Percentiles rank a stretch among this genome's conserved stretches.
phyloP scores from a whole-genome alignment of 164 flowering plant genomes.

The Echeveria elegans region DNA sequence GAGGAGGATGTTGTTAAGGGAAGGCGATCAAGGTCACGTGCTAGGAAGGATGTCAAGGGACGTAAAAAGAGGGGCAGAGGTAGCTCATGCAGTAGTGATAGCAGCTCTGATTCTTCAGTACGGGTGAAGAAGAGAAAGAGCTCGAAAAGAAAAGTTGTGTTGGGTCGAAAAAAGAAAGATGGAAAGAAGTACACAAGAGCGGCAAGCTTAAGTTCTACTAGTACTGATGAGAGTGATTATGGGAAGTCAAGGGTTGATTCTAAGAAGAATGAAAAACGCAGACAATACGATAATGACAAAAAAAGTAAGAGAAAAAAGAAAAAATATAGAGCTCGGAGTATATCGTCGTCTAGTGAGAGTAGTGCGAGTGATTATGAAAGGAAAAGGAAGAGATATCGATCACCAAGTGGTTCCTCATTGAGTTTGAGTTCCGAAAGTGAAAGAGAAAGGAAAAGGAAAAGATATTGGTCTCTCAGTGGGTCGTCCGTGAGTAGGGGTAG shows the following conservation, averaged over 20 bases:
- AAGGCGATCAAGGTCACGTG: slow-evolving; percentile 32
- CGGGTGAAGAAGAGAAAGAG: slow-evolving; percentile 30
- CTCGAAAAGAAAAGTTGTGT: slow-evolving; percentile 23
- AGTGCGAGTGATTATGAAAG: slow-evolving; percentile 14
- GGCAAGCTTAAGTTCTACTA: slow-evolving; percentile 30
- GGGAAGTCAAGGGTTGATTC: slow-evolving; percentile 27
- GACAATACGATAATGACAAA: slow-evolving; percentile 13
- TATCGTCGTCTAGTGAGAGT: slow-evolving; percentile 25
- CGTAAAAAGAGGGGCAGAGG: slow-evolving; percentile 34
- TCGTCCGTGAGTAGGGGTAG: slow-evolving; percentile 27
- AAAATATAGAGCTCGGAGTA: slow-evolving; percentile 33
- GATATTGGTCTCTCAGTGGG: slow-evolving; percentile 34
- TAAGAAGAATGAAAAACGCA: slow-evolving; percentile 18
- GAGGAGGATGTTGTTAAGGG: slow-evolving; percentile 28
- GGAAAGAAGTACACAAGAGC: slow-evolving; percentile 38
- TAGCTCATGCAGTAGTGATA: slow-evolving; percentile 27
- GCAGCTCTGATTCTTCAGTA: slow-evolving; percentile 20
- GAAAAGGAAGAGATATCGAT: slow-evolving; percentile 19
- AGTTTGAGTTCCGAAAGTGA: slow-evolving; percentile 6
- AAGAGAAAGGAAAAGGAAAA: slow-evolving; percentile 14
- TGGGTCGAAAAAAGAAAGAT: slow-evolving; percentile 28
- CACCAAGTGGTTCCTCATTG: neutral
- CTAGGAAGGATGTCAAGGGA: slow-evolving; percentile 22
- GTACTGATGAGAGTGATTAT: slow-evolving; percentile 23
- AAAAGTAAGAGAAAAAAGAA: neutral